A percentile compares a stretch with the other conserved stretches of the same genome.
Evolutionary conservation across 192 early-diverging fungal genomes (phyloP).

Genomic region (Lobosporangium transversale): DNA sequence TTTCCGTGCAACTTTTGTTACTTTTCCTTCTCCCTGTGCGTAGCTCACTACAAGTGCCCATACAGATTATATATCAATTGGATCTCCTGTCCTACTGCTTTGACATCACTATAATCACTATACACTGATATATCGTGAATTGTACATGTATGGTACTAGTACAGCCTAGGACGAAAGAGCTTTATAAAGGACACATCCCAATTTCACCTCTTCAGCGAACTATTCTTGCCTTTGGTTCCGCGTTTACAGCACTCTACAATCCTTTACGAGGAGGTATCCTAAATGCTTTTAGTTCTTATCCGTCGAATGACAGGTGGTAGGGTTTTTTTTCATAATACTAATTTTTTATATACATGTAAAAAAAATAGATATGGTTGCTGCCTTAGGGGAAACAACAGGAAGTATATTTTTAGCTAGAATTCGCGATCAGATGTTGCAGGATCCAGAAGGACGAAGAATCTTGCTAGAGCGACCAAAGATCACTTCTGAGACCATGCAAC

Average conservation of each 20-base stretch:
- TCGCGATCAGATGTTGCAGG: conserved; percentile 81
- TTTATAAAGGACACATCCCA: conserved; percentile 71
- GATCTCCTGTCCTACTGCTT: too few species aligned
- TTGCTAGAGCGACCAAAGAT: conserved; percentile 84
- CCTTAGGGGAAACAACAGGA: conserved; percentile 91
- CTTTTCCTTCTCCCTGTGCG: too few species aligned
- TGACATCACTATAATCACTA: too few species aligned
- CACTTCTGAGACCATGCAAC: conserved; percentile 72
- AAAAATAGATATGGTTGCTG: conserved; percentile 81
- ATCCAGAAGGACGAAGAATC: conserved; percentile 82
- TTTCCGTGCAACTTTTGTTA: too few species aligned
- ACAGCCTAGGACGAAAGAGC: conserved; percentile 34
- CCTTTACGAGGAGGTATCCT: conserved; percentile 73
- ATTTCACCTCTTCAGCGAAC: conserved; percentile 71
- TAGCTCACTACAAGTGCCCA: too few species aligned
- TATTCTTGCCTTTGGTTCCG: conserved; percentile 77
- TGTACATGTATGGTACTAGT: too few species aligned
- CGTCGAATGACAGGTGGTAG: not conserved
- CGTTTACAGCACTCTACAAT: conserved; percentile 77
- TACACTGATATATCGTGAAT: too few species aligned
- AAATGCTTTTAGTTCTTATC: not conserved
- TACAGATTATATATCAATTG: too few species aligned
- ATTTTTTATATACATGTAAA: not conserved
- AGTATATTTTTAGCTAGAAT: conserved; percentile 72
- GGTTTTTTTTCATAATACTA: not conserved